Percentiles rank a stretch among this genome's conserved stretches.
Evolutionary conservation across 495 filamentous ascomycete genomes (phyloP).

Genomic region (Podospora pseudopauciseta): DNA sequence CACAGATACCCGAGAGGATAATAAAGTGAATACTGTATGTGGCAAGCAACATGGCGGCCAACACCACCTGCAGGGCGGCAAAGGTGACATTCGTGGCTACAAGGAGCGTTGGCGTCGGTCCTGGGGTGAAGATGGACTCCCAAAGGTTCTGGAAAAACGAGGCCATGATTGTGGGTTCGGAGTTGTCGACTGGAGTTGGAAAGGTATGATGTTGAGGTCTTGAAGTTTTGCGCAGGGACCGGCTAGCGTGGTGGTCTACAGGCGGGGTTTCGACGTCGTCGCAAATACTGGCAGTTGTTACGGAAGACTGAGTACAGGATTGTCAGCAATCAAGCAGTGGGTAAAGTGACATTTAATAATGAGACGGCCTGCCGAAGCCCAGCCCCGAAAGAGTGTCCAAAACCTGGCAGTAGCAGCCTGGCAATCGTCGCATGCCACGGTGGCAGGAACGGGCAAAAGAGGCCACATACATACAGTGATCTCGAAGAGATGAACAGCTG

Average conservation of each 20-base stretch:
- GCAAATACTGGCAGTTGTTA: neutral
- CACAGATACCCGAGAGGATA: conserved; percentile 71
- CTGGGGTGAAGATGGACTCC: conserved; percentile 87
- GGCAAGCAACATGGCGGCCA: conserved; percentile 69
- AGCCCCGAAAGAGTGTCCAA: neutral
- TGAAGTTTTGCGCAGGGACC: too few species aligned
- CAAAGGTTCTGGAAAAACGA: conserved; percentile 79
- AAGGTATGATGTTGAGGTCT: too few species aligned
- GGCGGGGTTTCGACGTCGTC: neutral
- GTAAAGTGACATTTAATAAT: neutral
- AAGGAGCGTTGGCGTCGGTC: conserved; percentile 80
- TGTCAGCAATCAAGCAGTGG: neutral
- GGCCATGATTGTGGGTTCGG: conserved; percentile 56
- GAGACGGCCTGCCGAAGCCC: neutral
- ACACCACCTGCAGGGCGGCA: conserved; percentile 73
- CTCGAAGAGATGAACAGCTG: conserved; percentile 8
- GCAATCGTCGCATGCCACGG: conserved; percentile 10
- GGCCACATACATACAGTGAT: neutral
- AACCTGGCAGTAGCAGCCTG: conserved; percentile 9
- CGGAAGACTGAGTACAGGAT: neutral
- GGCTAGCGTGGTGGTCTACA: neutral
- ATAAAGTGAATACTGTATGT: conserved; percentile 89
- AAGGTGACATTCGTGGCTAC: conserved; percentile 90
- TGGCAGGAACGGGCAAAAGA: conserved; percentile 6
- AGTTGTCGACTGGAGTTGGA: neutral